Evolutionary conservation across 352 stramenopile genomes (phyloP), one percentile per base, ranked within the genome.

Genomic region (Phytopythium cucurbitacearum): DNA sequence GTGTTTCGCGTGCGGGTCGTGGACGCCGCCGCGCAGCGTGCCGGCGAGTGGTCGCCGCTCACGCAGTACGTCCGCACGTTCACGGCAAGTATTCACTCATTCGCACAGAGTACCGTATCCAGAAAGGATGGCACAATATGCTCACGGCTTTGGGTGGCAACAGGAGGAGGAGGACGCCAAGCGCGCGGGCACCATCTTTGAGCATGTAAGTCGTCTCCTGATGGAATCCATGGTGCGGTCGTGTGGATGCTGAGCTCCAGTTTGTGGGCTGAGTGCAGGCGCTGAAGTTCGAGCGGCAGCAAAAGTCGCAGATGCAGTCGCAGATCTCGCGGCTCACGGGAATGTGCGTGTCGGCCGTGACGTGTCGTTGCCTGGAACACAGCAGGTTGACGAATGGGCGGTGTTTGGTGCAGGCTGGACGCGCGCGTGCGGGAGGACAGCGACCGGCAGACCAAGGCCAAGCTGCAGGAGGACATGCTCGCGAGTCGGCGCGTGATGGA

Each of bases 161-260:
- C 37, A 54, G 60, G 84, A 94, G 53, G 84, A 94, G 49, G 80
- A 94, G 51, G 84, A 94, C 42, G 83, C 82, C 44, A 94, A 94
- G 69, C 84, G 84, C 34, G 82, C 81, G 6, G 82, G 84, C 40
- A 94, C 84, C 9, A 81, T 88, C 43, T 94, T 89, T 65, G 84
- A 94, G 59, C 84, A 94, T 58, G 76, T 85, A 73, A 35, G 64
- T 62, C 7, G 0, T 3, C 28, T 55, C 7, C 10, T 7, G 3
- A 13, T 37, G 28, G 12, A 4, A 21, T 34, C 49, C 33, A 3
- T 5, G 28, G 21, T 6, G 0, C 4, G 12, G 40, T 10, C 15
- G 40, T 3, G 9, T 32, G 21, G 40, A 40, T 35, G 43, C 12
- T 38, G 10, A 2, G 16, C 16, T 13, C 48, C n/a, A n/a, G 32